Evolutionary conservation across 208 protist genomes (phyloP).

Genomic region (Leishmania aethiopica): DNA sequence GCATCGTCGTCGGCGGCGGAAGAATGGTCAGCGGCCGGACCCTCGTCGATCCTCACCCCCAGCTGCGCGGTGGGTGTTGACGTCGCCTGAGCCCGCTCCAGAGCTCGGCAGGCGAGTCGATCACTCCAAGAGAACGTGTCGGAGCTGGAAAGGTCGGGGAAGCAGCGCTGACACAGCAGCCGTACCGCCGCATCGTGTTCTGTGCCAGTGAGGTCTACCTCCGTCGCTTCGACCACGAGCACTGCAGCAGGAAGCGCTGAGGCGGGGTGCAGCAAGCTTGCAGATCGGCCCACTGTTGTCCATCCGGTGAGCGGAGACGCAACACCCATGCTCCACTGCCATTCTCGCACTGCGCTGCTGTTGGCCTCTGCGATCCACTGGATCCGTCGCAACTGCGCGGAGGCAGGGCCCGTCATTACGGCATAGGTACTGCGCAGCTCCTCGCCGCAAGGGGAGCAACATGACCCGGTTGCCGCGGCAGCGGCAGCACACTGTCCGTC

Average conservation of each 20-base stretch:
- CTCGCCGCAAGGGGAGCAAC: neutral
- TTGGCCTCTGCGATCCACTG: slow-evolving; percentile 20
- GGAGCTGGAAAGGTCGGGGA: neutral
- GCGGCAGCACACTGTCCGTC: neutral
- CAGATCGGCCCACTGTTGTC: neutral
- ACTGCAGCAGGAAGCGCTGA: neutral
- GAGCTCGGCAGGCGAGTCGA: neutral
- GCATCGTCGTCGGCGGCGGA: neutral
- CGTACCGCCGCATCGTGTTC: neutral
- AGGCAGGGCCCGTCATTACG: neutral
- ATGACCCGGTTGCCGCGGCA: neutral
- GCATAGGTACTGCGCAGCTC: slow-evolving; percentile 6
- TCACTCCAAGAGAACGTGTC: slow-evolving; percentile 5
- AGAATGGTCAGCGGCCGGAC: neutral
- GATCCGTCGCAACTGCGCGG: slow-evolving; percentile 6
- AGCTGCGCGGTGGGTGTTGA: neutral
- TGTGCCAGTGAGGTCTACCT: neutral
- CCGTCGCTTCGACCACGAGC: slow-evolving; percentile 8
- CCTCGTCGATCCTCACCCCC: no score
- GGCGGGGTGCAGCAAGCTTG: no score
- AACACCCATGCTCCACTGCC: slow-evolving; percentile 7
- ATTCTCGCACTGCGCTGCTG: slow-evolving; percentile 19
- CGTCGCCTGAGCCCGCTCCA: neutral
- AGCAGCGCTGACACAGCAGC: neutral
- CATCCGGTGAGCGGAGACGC: neutral